phyloP scores from a whole-genome alignment of 148 eudicot species.

The Rhododendron henanense region DNA sequence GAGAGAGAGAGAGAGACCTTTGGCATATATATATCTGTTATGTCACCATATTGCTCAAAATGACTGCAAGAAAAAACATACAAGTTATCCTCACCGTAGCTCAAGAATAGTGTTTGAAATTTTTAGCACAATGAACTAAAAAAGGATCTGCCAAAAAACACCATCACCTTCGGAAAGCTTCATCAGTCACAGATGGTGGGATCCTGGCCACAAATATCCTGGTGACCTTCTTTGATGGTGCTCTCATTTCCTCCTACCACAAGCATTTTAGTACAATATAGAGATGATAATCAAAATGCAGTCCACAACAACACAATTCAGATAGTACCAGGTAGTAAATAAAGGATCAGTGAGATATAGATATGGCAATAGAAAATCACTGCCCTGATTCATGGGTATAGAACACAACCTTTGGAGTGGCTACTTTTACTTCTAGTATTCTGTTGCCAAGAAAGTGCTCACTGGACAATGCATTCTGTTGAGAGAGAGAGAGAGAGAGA shows the following conservation, averaged over 20 bases:
- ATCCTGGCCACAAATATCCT: constrained; percentile 98
- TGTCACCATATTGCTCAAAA: constrained; percentile 93
- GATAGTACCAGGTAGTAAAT: not conserved
- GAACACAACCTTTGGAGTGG: constrained; percentile 63
- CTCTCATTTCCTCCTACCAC: constrained; percentile 56
- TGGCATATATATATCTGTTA: constrained; percentile 95
- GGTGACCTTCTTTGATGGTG: constrained; percentile 85
- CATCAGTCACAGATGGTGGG: constrained; percentile 77
- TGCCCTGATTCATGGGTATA: not conserved
- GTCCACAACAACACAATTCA: not conserved
- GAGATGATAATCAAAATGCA: not conserved
- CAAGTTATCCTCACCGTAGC: not conserved
- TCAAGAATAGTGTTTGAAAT: not conserved
- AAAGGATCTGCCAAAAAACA: not conserved
- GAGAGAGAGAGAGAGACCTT: constrained; percentile 39
- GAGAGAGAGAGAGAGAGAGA: constrained; percentile 13
- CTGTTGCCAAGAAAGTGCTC: constrained; percentile 84
- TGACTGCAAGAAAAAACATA: constrained; percentile 46
- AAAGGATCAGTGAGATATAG: not conserved
- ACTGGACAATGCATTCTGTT: constrained; percentile 59
- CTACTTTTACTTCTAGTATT: constrained; percentile 83
- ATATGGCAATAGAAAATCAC: not conserved
- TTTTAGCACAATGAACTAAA: not conserved
- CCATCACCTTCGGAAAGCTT: constrained; percentile 67
- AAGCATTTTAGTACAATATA: not conserved